phyloP scores from a whole-genome alignment of 352 stramenopile genomes.

The Pythium periplocum region DNA sequence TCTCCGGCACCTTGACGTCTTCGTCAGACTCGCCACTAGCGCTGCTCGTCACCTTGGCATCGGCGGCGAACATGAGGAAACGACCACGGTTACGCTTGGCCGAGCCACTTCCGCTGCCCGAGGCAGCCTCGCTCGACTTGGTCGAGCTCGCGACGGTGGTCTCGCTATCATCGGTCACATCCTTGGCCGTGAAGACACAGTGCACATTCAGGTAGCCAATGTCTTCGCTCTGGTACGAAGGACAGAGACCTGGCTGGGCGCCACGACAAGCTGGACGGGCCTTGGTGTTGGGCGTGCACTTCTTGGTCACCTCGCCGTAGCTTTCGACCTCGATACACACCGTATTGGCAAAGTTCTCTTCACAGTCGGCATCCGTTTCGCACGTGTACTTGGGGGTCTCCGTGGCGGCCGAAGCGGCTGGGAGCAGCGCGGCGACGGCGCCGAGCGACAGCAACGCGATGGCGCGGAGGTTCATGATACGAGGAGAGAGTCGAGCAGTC shows the following conservation, averaged over 20 bases:
- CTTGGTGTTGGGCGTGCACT: slow-evolving; percentile 81
- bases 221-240: slow-evolving; percentile 70
- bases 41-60: slow-evolving; percentile 5
- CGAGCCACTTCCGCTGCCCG: slow-evolving; percentile 3
- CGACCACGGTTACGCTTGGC: slow-evolving; percentile 6
- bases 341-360: slow-evolving; percentile 53
- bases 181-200: slow-evolving; percentile 75
- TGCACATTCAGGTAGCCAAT: slow-evolving; percentile 76
- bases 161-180: slow-evolving; percentile 22
- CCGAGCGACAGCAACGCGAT: slow-evolving; percentile 20
- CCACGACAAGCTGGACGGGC: slow-evolving; percentile 69
- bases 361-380: slow-evolving; percentile 67
- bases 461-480: slow-evolving; percentile 36
- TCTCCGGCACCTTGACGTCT: slow-evolving; percentile 10
- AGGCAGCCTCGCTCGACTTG: slow-evolving; percentile 9
- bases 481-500: no score
- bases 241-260: slow-evolving; percentile 61
- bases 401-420: slow-evolving; percentile 16
- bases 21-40: slow-evolving; percentile 5
- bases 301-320: slow-evolving; percentile 63
- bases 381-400: slow-evolving; percentile 45
- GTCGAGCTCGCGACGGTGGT: slow-evolving; percentile 15
- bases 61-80: slow-evolving; percentile 17
- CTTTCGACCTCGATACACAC: slow-evolving; percentile 77
- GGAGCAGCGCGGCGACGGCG: slow-evolving; percentile 18